Conservation (phyloP, 1,139 yeast genomes). For the Saccharomycopsis hybrid region DNA sequence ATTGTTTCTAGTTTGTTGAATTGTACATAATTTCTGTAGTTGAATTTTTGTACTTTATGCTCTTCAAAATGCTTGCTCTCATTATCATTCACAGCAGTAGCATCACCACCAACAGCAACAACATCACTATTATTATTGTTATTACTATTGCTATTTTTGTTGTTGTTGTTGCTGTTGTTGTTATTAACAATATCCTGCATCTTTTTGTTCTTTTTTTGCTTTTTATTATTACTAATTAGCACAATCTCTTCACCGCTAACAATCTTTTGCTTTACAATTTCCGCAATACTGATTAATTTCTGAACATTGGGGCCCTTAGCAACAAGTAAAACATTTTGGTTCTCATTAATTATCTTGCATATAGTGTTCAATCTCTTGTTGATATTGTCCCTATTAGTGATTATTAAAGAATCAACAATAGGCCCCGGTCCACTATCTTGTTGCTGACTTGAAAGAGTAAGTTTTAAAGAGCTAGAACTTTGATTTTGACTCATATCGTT, state of each 20-base stretch:
- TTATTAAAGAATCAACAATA: not conserved
- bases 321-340: not conserved
- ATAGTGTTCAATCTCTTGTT: not conserved
- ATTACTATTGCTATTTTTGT: no score
- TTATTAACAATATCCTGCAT: no score
- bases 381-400: conserved; percentile 3
- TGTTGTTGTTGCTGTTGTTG: no score
- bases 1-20: conserved; percentile 10
- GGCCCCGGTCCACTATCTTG: no score
- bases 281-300: conserved; percentile 14
- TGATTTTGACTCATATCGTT: no score
- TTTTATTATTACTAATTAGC: not conserved
- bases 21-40: not conserved
- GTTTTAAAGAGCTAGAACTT: no score
- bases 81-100: no score
- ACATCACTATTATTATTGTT: no score
- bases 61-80: not conserved
- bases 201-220: not conserved
- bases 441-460: no score
- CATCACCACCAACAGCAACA: no score
- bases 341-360: not conserved
- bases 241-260: not conserved
- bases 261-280: conserved; percentile 11
- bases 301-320: conserved; percentile 11
- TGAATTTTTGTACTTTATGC: not conserved